These are phyloP conservation scores for Panus rudis DNA, from an alignment of 768 basidiomycete genomes.

Conservation along the genomic window DNA sequence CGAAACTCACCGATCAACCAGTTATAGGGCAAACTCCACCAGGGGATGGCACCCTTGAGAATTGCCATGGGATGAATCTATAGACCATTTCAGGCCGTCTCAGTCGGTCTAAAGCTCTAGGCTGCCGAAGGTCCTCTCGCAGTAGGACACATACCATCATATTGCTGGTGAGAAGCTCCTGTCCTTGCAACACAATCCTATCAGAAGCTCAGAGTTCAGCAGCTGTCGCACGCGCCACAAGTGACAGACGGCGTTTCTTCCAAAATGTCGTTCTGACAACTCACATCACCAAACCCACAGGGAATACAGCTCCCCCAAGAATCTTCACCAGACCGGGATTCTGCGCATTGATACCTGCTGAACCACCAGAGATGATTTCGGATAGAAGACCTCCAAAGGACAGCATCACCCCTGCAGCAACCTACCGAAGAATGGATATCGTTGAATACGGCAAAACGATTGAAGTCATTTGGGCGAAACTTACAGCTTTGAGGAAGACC, in stretches of 20 bases:
- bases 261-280: conserved; percentile 7
- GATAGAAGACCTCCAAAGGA: conserved; percentile 67
- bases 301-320: conserved; percentile 63
- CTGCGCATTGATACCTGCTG: conserved; percentile 36
- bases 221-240: conserved; percentile 1
- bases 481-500: conserved; percentile 63
- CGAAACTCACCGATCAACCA: conserved; percentile 52
- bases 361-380: conserved; percentile 54
- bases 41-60: conserved; percentile 52
- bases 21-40: conserved; percentile 64
- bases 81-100: neutral
- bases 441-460: neutral
- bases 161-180: conserved; percentile 69
- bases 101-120: neutral
- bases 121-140: neutral
- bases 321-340: conserved; percentile 67
- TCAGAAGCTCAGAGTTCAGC: neutral
- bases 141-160: conserved; percentile 49
- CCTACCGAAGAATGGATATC: too few relatives aligned
- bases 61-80: conserved; percentile 68
- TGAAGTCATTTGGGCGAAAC: conserved; percentile 18
- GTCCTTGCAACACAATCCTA: conserved; percentile 68
- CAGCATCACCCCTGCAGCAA: conserved; percentile 65
- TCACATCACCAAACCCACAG: conserved; percentile 72
- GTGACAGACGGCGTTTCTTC: neutral